Percentiles rank a stretch among this genome's conserved stretches.
phyloP scores from a whole-genome alignment of 495 filamentous ascomycete species.

The Evernia prunastri region DNA sequence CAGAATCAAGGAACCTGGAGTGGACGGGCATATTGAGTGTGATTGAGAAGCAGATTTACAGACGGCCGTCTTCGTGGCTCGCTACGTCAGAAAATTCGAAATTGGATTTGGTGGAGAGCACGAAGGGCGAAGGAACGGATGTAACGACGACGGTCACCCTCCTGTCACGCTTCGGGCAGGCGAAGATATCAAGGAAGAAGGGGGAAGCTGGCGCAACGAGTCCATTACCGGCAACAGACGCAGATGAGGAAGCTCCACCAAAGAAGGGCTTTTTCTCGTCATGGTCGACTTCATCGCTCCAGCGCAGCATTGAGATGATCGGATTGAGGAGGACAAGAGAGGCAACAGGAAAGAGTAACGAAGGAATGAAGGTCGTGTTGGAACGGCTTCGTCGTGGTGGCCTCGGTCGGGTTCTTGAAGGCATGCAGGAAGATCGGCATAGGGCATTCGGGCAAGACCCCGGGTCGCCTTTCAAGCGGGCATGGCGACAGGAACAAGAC shows the following conservation, averaged over 20 bases:
- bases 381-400: conserved; percentile 77
- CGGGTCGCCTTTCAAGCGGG: conserved; percentile 35
- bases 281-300: conserved; percentile 74
- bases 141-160: conserved; percentile 83
- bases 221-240: conserved; percentile 13
- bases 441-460: conserved; percentile 41
- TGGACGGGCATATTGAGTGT: conserved; percentile 91
- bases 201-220: conserved; percentile 28
- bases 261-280: conserved; percentile 59
- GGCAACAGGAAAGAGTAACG: conserved; percentile 77
- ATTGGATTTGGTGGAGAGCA: conserved; percentile 30
- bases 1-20: conserved; percentile 77
- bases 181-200: conserved; percentile 52
- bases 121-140: conserved; percentile 58
- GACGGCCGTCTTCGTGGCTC: conserved; percentile 33
- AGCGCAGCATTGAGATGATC: conserved; percentile 84
- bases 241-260: conserved; percentile 46
- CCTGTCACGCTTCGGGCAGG: conserved; percentile 70
- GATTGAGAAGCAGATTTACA: conserved; percentile 78
- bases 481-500: conserved; percentile 39
- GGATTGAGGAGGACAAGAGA: conserved; percentile 76
- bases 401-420: conserved; percentile 78
- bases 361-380: conserved; percentile 93
- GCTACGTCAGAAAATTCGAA: conserved; percentile 27
- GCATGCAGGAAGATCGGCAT: conserved; percentile 66